Evolutionary conservation across 768 basidiomycete species (phyloP), one percentile per base, ranked within the genome.

Genomic region (Lactifluus pinguis): DNA sequence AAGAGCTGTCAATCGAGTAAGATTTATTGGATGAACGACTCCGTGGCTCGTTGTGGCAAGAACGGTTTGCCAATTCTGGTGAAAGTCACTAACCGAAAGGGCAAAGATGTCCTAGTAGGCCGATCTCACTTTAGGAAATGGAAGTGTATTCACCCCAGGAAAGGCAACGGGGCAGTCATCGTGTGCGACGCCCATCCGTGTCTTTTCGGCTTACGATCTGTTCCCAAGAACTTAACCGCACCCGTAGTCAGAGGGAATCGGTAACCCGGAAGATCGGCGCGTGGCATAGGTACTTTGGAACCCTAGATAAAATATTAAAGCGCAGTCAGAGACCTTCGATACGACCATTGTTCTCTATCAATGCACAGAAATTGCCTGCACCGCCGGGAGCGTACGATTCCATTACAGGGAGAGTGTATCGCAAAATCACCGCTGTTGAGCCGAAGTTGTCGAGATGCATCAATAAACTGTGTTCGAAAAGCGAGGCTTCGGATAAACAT

Each of bases 31-130:
- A 49, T 11, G 50, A 47, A 56, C 55, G 19, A 6, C 21, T 10
- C 34, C 39, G 34, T 6, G 41, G 55, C 50, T 38, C 44, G 13
- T n/a, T 14, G 11, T 30, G 15, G 38, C 10, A 47, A 14, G 50
- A 44, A 54, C 9, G 38, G 29, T 48, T 56, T 38, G 47, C 55
- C 25, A 56, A 56, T 34, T 50, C 36, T 51, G 32, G 32, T 15
- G 36, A 52, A 38, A 56, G 47, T 45, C 32, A 36, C 61, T 62
- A 62, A 58, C 61, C 61, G 48, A 54, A 62, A 53, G 57, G 61
- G 41, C 52, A 57, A 62, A 62, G 49, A 6, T 8, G 54, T 10
- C 21, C 32, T 19, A n/a, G 29, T 8, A 45, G 42, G 8, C 50
- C 42, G 21, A 61, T 38, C 53, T 50, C 50, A 52, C 45, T 39